phyloP scores from a whole-genome alignment of 2,329 filamentous ascomycete genomes.

The Xylaria sp. region DNA sequence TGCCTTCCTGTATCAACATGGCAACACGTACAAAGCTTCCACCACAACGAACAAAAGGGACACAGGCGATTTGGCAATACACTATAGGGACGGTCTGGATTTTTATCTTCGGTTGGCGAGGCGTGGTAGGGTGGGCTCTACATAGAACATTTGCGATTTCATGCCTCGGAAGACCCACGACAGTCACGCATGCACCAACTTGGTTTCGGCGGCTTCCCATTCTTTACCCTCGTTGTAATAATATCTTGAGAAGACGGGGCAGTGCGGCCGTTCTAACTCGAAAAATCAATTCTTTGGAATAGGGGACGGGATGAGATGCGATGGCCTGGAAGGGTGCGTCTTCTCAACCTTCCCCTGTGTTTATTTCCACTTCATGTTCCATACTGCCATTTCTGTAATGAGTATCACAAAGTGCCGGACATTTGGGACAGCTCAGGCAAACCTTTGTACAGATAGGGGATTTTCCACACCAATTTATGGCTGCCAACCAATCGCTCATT shows the following conservation, averaged over 20 bases:
- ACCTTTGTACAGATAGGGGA: conserved; percentile 48
- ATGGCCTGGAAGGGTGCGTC: conserved; percentile 25
- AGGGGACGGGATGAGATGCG: conserved; percentile 14
- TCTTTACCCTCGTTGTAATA: conserved; percentile 67
- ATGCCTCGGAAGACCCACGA: conserved; percentile 43
- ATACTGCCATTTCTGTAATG: conserved; percentile 42
- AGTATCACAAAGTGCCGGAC: conserved; percentile 48
- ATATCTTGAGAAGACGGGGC: conserved; percentile 55
- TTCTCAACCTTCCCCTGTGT: conserved; percentile 50
- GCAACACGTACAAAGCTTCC: conserved; percentile 48
- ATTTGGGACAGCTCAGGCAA: conserved; percentile 45
- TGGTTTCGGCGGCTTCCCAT: conserved; percentile 51
- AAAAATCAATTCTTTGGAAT: conserved; percentile 40
- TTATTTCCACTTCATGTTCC: conserved; percentile 53
- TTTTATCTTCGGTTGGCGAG: conserved; percentile 43
- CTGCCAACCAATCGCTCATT: conserved; percentile 40
- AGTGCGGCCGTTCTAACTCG: conserved; percentile 52
- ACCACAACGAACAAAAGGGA: conserved; percentile 50
- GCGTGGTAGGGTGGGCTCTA: conserved; percentile 46
- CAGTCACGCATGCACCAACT: conserved; percentile 42
- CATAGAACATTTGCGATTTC: conserved; percentile 46
- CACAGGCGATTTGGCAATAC: conserved; percentile 39
- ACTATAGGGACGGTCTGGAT: conserved; percentile 41
- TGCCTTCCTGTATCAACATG: conserved; percentile 59
- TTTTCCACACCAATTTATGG: conserved; percentile 41